Evolutionary conservation across 495 filamentous ascomycete species (phyloP), one percentile per base, ranked within the genome.

Genomic region (Jackrogersella minutella): DNA sequence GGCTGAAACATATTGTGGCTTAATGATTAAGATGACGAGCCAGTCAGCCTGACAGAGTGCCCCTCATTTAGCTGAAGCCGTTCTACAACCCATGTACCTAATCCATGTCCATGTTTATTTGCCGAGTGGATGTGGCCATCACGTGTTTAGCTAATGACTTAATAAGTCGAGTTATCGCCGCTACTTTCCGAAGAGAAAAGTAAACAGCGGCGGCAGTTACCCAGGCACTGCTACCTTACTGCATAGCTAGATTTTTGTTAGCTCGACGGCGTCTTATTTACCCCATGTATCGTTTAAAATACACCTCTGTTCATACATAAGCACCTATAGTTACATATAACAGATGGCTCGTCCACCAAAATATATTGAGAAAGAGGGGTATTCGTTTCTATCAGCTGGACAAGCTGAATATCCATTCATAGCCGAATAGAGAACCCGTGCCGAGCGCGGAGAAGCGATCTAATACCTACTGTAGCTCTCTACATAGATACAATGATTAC

Each of bases 381-480:
- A 39, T 37, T 30, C 33, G 26, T 53, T 13, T 19, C 33, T 34
- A 10, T 63, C n/a, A 39, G 43, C 37, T 30, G 22, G 17, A 44
- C 16, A 17, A 51, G 10, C 16, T 30, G 34, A 56, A 28, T 53
- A 36, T 63, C 53, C 59, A 64, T 62, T 49, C 52, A 55, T 72
- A 74, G 66, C 72, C 72, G 72, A 74, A 50, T 39, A 49, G 43
- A 64, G 56, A 58, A 59, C 31, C 69, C 63, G 68, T 44, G 67
- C 59, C 62, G 62, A 66, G 62, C 67, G 67, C 58, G 67, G 67
- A 66, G 67, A 66, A 26, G n/a, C n/a, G n/a, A n/a, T n/a, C n/a
- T n/a, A n/a, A n/a, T n/a, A n/a, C n/a, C n/a, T n/a, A n/a, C n/a
- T n/a, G n/a, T n/a, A n/a, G n/a, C n/a, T n/a, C n/a, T n/a, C n/a